Evolutionary conservation across 345 rosid species (phyloP).

Genomic region (Luvunga scandens): DNA sequence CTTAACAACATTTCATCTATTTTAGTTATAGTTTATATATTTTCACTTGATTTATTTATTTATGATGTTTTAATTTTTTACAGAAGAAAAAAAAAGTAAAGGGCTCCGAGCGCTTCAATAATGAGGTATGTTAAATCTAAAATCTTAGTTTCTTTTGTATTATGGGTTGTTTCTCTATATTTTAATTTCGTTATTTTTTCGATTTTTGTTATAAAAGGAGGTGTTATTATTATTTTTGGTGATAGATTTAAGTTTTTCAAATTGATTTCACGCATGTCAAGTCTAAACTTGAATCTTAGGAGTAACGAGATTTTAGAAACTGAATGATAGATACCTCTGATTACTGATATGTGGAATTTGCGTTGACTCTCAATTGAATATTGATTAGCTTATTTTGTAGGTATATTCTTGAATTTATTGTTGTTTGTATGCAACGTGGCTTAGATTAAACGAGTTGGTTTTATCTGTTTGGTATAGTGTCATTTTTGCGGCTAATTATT

Average conservation of each 20-base stretch:
- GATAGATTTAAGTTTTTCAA: neutral
- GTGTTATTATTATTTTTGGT: neutral
- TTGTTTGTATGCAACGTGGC: neutral
- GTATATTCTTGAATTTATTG: neutral
- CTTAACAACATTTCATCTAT: too few species aligned
- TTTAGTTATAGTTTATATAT: too few species aligned
- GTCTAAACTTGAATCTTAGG: neutral
- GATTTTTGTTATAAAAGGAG: neutral
- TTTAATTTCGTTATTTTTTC: too few species aligned
- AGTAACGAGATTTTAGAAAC: neutral
- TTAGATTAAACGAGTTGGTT: too few species aligned
- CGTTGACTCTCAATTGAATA: neutral
- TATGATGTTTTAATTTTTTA: neutral
- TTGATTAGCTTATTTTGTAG: neutral
- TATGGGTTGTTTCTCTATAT: too few species aligned
- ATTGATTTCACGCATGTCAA: neutral
- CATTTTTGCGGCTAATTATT: neutral
- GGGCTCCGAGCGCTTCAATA: slow-evolving; percentile 4
- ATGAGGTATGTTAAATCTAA: slow-evolving; percentile 30
- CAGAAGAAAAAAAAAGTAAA: slow-evolving; percentile 12
- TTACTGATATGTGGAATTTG: neutral
- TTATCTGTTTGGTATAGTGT: neutral
- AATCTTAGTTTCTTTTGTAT: neutral
- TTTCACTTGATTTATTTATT: too few species aligned
- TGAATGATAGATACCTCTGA: neutral